These are phyloP conservation scores for Penicillium oxalicum DNA, from an alignment of 2,329 filamentous ascomycete genomes.

Conservation along the genomic window DNA sequence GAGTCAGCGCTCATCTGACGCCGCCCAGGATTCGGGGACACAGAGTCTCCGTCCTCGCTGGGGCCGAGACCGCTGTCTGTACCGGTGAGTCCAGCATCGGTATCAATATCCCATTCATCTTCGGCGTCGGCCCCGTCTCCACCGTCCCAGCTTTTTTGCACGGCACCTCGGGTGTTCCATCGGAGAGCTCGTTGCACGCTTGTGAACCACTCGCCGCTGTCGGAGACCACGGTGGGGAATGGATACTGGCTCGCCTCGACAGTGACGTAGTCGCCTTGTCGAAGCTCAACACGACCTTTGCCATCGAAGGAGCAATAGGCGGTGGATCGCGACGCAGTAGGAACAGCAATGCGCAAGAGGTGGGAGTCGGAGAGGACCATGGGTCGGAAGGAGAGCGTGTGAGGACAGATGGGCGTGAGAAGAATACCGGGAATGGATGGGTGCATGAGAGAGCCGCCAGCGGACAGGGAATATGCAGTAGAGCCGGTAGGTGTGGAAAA, in stretches of 20 bases:
- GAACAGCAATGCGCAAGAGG: constrained; percentile 82
- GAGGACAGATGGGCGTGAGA: constrained; percentile 93
- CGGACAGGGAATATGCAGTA: constrained; percentile 93
- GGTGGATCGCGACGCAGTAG: constrained; percentile 76
- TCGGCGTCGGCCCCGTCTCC: constrained; percentile 43
- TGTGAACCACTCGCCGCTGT: constrained; percentile 91
- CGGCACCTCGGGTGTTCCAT: constrained; percentile 90
- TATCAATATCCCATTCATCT: constrained; percentile 85
- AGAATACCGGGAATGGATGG: constrained; percentile 96
- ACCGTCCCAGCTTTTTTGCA: constrained; percentile 75
- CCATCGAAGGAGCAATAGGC: constrained; percentile 97
- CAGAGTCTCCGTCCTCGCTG: constrained; percentile 60
- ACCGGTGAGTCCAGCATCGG: constrained; percentile 51
- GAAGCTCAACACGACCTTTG: constrained; percentile 88
- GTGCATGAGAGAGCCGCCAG: constrained; percentile 90
- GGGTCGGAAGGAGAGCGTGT: constrained; percentile 91
- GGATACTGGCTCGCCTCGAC: constrained; percentile 95
- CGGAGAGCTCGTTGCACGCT: constrained; percentile 84
- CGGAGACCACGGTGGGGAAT: constrained; percentile 90
- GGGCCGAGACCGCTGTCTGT: constrained; percentile 46
- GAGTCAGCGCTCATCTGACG: constrained; percentile 70
- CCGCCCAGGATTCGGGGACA: constrained; percentile 59
- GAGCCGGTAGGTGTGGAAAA: constrained; percentile 93
- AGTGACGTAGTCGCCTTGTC: constrained; percentile 90
- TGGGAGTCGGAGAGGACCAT: constrained; percentile 97